Conservation (phyloP, 768 basidiomycete genomes). For the Leccinum disarticulatum region DNA sequence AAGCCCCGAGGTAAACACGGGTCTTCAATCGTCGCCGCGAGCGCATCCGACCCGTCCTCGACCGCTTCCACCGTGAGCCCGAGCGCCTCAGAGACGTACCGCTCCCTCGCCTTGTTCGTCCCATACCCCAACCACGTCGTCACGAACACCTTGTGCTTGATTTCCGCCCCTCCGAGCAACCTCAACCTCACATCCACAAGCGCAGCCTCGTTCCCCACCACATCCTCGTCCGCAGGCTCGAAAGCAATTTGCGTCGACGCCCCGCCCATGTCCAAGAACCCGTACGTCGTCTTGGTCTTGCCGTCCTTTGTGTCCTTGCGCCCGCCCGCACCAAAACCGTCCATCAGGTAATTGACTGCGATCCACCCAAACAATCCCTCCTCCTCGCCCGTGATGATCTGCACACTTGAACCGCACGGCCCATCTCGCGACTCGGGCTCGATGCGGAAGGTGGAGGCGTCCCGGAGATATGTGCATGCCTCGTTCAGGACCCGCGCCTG, state of each 20-base stretch:
- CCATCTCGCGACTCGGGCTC: slow-evolving; percentile 63
- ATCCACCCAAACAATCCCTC: slow-evolving; percentile 99
- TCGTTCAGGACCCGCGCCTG: slow-evolving; percentile 72
- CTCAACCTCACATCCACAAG: slow-evolving; percentile 81
- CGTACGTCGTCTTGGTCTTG: slow-evolving; percentile 83
- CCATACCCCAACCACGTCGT: slow-evolving; percentile 99
- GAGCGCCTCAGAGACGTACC: slow-evolving; percentile 77
- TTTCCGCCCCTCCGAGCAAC: slow-evolving; percentile 80
- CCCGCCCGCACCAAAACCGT: slow-evolving; percentile 69
- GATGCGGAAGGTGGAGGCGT: slow-evolving; percentile 77
- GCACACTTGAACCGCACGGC: slow-evolving; percentile 89
- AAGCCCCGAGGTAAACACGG: slow-evolving; percentile 89
- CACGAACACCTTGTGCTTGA: slow-evolving; percentile 91
- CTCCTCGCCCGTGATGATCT: slow-evolving; percentile 96
- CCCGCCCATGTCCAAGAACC: slow-evolving; percentile 99
- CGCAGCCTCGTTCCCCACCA: slow-evolving; percentile 47
- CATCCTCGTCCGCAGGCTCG: slow-evolving; percentile 70
- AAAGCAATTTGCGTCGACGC: slow-evolving; percentile 99
- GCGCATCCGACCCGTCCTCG: slow-evolving; percentile 16
- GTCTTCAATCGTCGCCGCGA: slow-evolving; percentile 67
- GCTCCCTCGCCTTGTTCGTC: slow-evolving; percentile 93
- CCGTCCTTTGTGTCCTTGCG: slow-evolving; percentile 34
- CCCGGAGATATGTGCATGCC: slow-evolving; percentile 73
- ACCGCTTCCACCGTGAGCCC: slow-evolving; percentile 41
- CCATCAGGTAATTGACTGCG: slow-evolving; percentile 98